phyloP scores from a whole-genome alignment of 768 basidiomycete species.

The Dacryopinax primogenitus region DNA sequence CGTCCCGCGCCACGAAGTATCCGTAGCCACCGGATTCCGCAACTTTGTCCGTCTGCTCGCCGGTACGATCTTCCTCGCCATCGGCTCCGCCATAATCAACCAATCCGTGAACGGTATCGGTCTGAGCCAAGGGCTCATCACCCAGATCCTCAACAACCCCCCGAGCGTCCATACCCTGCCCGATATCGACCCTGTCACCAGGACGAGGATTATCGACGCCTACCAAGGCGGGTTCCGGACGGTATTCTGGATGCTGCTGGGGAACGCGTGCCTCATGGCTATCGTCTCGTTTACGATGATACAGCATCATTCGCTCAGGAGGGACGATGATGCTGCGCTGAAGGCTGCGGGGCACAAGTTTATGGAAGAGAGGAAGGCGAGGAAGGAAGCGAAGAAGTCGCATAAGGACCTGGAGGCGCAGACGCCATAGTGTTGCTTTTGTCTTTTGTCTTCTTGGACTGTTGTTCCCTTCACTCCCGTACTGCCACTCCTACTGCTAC shows the following conservation, averaged over 20 bases:
- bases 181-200: background rate
- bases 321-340: constrained; percentile 2
- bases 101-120: constrained; percentile 17
- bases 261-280: background rate
- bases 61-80: constrained; percentile 26
- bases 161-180: background rate
- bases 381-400: constrained; percentile 1
- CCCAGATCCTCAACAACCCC: constrained; percentile 21
- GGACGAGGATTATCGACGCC: background rate
- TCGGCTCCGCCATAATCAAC: constrained; percentile 20
- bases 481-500: background rate
- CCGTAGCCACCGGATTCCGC: constrained; percentile 24
- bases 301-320: background rate
- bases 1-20: constrained; percentile 27
- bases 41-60: constrained; percentile 27
- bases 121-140: constrained; percentile 12
- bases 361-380: background rate
- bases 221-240: constrained; percentile 3
- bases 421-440: background rate
- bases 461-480: too few species aligned
- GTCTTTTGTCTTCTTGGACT: background rate
- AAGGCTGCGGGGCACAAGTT: constrained; percentile 3
- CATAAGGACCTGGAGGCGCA: background rate
- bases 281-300: background rate
- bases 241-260: background rate